These are phyloP conservation scores for Sporormia fimetaria DNA, from an alignment of 495 filamentous ascomycete genomes.

Conservation along the genomic window DNA sequence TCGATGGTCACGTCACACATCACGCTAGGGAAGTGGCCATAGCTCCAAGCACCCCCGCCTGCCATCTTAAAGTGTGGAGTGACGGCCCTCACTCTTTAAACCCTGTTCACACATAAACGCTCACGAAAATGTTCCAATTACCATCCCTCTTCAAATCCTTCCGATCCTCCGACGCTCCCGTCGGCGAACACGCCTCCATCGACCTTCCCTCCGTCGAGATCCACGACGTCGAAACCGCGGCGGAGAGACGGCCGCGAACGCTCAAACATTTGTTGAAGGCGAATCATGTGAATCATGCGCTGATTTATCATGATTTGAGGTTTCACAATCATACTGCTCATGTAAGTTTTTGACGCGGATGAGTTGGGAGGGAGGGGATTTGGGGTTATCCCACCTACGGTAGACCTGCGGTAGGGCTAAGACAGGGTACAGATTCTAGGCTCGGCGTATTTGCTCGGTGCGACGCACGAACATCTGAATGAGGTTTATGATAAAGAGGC, in stretches of 20 bases:
- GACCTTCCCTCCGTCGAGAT: constrained; percentile 57
- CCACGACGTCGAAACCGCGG: constrained; percentile 64
- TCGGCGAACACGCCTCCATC: constrained; percentile 36
- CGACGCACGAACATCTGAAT: constrained; percentile 55
- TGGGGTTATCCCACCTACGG: too few species aligned
- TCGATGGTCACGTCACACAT: too few species aligned
- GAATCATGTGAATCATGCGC: constrained; percentile 82
- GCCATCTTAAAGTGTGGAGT: too few species aligned
- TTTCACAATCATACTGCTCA: constrained; percentile 87
- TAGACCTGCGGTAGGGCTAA: too few species aligned
- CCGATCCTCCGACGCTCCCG: constrained; percentile 1
- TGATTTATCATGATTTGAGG: constrained; percentile 63
- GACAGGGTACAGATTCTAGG: constrained; percentile 45
- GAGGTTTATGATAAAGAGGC: constrained; percentile 67
- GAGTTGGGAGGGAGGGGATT: not conserved
- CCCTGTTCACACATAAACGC: too few species aligned
- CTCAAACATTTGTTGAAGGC: constrained; percentile 81
- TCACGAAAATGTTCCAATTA: constrained; percentile 15
- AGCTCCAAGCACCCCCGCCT: too few species aligned
- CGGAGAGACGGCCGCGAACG: constrained; percentile 67
- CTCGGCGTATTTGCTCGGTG: constrained; percentile 77
- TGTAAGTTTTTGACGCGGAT: constrained; percentile 40
- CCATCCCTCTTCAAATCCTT: constrained; percentile 20
- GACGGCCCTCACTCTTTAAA: too few species aligned
- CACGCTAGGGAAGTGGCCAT: too few species aligned